phyloP scores from a whole-genome alignment of 208 protist genomes.

The Leishmania major region DNA sequence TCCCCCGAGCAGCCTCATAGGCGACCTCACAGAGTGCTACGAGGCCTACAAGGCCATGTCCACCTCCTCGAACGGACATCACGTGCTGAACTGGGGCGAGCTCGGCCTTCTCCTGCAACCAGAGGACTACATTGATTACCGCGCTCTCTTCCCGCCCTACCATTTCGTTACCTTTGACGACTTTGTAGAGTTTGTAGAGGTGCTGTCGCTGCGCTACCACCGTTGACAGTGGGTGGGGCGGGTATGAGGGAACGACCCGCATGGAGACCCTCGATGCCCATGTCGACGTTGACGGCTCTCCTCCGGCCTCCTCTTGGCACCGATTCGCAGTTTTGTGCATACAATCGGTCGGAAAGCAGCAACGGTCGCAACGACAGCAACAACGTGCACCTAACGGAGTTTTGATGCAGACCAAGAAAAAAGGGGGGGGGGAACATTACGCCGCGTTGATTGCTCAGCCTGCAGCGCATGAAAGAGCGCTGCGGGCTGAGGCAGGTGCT shows the following conservation, averaged over 20 bases:
- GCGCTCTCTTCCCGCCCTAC: constrained; percentile 28
- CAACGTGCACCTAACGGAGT: not conserved
- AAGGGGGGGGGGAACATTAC: not conserved
- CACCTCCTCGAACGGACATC: constrained; percentile 19
- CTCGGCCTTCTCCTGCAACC: constrained; percentile 29
- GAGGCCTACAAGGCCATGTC: constrained; percentile 22
- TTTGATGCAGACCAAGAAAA: not conserved
- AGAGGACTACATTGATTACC: constrained; percentile 36
- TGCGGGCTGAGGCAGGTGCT: not conserved
- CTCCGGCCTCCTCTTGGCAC: not conserved
- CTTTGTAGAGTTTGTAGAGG: constrained; percentile 38
- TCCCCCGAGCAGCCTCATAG: constrained; percentile 29
- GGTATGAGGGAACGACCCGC: not conserved
- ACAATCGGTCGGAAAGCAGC: not conserved
- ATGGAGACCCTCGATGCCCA: not conserved
- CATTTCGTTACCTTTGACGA: constrained; percentile 28
- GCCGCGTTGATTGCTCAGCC: not conserved
- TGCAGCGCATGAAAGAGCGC: not conserved
- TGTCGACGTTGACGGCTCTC: not conserved
- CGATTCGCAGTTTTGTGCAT: not conserved
- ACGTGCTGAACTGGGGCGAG: constrained; percentile 31
- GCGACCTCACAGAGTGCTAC: constrained; percentile 13
- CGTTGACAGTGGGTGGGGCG: not conserved
- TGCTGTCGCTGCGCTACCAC: constrained; percentile 32
- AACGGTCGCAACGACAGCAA: not conserved